Evolutionary conservation across 352 stramenopile species (phyloP).

Genomic region (Saprolegnia diclina): DNA sequence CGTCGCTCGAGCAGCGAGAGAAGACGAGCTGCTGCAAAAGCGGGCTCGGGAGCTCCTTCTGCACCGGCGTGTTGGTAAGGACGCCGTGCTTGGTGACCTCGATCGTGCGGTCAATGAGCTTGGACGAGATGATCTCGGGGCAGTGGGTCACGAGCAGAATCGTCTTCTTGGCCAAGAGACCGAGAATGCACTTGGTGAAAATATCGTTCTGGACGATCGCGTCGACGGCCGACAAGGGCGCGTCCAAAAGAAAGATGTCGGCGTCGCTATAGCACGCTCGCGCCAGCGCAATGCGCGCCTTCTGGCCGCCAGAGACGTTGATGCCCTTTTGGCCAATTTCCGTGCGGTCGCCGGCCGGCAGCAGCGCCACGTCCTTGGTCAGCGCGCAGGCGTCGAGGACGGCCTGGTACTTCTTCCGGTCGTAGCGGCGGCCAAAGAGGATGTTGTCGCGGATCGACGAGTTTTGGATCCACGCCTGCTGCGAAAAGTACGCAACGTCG

Average conservation of each 20-base stretch:
- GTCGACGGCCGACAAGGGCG: constrained; percentile 22
- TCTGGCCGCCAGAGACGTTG: constrained; percentile 27
- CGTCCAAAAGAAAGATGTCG: constrained; percentile 26
- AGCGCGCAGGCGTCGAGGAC: constrained; percentile 23
- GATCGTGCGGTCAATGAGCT: constrained; percentile 35
- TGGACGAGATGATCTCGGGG: constrained; percentile 39
- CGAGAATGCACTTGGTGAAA: constrained; percentile 73
- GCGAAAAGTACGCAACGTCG: constrained; percentile 29
- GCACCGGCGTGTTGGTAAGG: not conserved
- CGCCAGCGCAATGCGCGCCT: constrained; percentile 24
- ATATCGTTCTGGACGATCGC: constrained; percentile 81
- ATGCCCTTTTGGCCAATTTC: constrained; percentile 25
- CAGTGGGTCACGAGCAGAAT: constrained; percentile 76
- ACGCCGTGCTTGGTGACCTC: not conserved
- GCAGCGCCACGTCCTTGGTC: constrained; percentile 8
- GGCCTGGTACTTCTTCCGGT: constrained; percentile 44
- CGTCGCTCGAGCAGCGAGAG: not conserved
- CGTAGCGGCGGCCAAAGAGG: constrained; percentile 54
- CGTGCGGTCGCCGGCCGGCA: constrained; percentile 25
- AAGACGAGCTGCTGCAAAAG: not conserved
- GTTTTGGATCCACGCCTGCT: constrained; percentile 43
- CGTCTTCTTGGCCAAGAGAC: constrained; percentile 41
- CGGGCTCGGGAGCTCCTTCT: not conserved
- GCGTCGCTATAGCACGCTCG: constrained; percentile 22
- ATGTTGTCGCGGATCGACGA: constrained; percentile 75